A percentile compares a stretch with the other conserved stretches of the same genome.
These are phyloP conservation scores for Penicillium crustosum DNA, from an alignment of 2,329 filamentous ascomycete species.

Conservation along the genomic window DNA sequence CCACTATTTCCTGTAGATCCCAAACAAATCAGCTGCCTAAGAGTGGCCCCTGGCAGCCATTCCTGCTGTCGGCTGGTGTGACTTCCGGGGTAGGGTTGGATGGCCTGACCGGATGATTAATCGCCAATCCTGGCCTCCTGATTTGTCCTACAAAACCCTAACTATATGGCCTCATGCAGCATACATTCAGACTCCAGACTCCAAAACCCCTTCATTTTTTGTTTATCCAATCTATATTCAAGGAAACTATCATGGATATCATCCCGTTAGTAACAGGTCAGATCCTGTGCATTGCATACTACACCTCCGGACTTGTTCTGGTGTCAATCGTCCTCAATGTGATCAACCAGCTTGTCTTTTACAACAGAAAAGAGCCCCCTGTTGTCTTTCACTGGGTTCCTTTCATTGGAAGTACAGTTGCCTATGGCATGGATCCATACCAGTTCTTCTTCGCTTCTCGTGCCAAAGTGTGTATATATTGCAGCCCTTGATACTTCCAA, in stretches of 20 bases:
- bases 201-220: background rate
- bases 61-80: background rate
- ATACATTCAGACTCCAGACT: background rate
- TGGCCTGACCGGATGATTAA: slow-evolving; percentile 22
- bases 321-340: slow-evolving; percentile 72
- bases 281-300: slow-evolving; percentile 16
- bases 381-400: slow-evolving; percentile 80
- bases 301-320: slow-evolving; percentile 45
- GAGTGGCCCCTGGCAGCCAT: background rate
- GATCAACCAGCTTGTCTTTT: slow-evolving; percentile 70
- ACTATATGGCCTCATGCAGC: background rate
- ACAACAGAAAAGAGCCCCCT: slow-evolving; percentile 74
- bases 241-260: slow-evolving; percentile 16
- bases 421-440: slow-evolving; percentile 62
- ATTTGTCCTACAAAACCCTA: slow-evolving; percentile 19
- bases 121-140: slow-evolving; percentile 15
- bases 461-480: slow-evolving; percentile 60
- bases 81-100: slow-evolving; percentile 1
- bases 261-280: slow-evolving; percentile 16
- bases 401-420: slow-evolving; percentile 46
- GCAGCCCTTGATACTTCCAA: background rate
- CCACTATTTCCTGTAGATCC: background rate
- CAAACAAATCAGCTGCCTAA: slow-evolving; percentile 3
- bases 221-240: background rate
- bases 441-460: slow-evolving; percentile 74